Evolutionary conservation across 2,329 filamentous ascomycete genomes (phyloP).

Genomic region (Sporothrix dimorphospora): DNA sequence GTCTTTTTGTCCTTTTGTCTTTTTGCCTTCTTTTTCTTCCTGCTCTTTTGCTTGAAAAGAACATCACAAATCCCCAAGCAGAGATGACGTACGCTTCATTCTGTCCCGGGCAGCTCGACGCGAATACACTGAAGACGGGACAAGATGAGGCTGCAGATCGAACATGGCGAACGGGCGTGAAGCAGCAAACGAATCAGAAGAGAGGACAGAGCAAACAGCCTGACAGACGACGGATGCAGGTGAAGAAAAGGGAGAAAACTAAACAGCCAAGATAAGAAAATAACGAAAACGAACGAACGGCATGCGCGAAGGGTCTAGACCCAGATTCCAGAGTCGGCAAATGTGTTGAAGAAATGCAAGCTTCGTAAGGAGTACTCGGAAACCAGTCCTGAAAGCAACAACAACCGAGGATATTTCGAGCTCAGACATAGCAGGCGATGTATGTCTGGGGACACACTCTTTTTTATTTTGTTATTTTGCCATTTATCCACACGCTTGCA

Average conservation of each 20-base stretch:
- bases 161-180: slow-evolving; percentile 3
- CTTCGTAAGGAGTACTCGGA: too few relatives aligned
- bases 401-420: too few relatives aligned
- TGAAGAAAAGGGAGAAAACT: too few relatives aligned
- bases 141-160: not conserved
- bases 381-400: too few relatives aligned
- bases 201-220: not conserved
- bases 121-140: not conserved
- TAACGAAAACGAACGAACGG: too few relatives aligned
- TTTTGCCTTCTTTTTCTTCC: not conserved
- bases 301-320: too few relatives aligned
- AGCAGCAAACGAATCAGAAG: not conserved
- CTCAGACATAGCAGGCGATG: too few relatives aligned
- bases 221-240: too few relatives aligned
- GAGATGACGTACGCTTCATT: not conserved
- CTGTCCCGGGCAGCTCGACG: not conserved
- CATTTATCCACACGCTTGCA: not conserved
- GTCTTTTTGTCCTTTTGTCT: too few relatives aligned
- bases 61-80: not conserved
- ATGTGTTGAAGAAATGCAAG: too few relatives aligned
- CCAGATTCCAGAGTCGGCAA: too few relatives aligned
- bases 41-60: not conserved
- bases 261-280: too few relatives aligned
- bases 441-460: not conserved
- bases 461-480: not conserved